Evolutionary conservation across 176 grass and related monocot species (phyloP), one percentile per base, ranked within the genome.

Genomic region (Saccharum spontaneum): DNA sequence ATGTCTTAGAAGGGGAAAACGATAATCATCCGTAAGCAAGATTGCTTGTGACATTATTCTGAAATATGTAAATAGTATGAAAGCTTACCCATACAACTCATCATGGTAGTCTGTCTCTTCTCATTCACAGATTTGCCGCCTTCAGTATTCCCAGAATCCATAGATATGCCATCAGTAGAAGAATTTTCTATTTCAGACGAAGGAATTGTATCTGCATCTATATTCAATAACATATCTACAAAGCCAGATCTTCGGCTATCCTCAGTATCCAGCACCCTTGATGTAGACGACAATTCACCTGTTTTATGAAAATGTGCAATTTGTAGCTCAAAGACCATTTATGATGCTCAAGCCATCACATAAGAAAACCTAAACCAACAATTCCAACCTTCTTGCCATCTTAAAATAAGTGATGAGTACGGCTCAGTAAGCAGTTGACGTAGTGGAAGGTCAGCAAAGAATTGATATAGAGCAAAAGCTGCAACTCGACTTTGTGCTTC

Each of bases 401-500:
- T 95, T 74, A 78, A 93, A 92, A 98, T 73, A 88, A 95, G 81
- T 80, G 91, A 95, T 46, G 91, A 83, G 48, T 93, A 95, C 66
- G 89, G 93, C 69, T 95, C 95, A 3, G 77, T 63, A 86, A 98
- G 93, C 72, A 95, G 82, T 66, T 90, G 87, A 61, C 71, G 79
- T 66, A 98, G 87, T 33, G 89, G 91, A 93, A 98, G 93, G 63
- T 94, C 95, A 64, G 90, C 83, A 79, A 93, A 93, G 77, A 95
- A 88, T 77, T 95, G 95, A 91, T 91, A 95, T 49, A 98, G 84
- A 84, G 91, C 89, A 86, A 92, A 93, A 78, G 91, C 83, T 48
- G 95, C 92, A 54, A 92, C 95, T 87, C 86, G 91, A 87, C 76
- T 98, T 83, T 98, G 95, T 78, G 93, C 93, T 79, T 90, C 95